Percentiles rank a stretch among this genome's conserved stretches.
phyloP scores from a whole-genome alignment of 2,329 filamentous ascomycete genomes.

The Zymoseptoria pseudotritici region DNA sequence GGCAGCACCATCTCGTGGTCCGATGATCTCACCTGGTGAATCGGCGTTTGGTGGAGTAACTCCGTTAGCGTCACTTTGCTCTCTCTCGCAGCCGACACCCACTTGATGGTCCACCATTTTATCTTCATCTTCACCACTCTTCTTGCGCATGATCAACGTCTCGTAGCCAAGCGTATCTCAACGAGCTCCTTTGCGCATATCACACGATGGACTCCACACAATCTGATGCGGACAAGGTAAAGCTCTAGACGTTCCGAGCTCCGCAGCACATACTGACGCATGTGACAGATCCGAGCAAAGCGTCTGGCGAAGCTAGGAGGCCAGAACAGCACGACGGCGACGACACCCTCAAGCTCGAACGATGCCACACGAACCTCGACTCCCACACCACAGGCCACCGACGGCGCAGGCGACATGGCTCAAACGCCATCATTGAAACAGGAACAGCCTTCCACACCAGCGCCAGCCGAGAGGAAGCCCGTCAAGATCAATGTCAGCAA shows the following conservation, averaged over 20 bases:
- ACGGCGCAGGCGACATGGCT: conserved; percentile 8
- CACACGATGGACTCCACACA: conserved; percentile 24
- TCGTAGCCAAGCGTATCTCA: background rate
- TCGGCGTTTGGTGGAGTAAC: background rate
- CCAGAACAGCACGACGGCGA: conserved; percentile 19
- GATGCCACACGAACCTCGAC: conserved; percentile 2
- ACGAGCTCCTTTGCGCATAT: background rate
- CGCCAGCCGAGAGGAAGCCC: conserved; percentile 18
- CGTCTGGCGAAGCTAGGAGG: conserved; percentile 56
- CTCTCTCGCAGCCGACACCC: background rate
- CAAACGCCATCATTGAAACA: conserved; percentile 3
- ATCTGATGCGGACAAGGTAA: conserved; percentile 45
- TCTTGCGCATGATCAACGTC: background rate
- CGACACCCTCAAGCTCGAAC: conserved; percentile 8
- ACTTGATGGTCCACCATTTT: background rate
- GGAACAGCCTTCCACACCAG: background rate
- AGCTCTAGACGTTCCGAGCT: background rate
- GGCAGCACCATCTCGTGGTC: too few species aligned
- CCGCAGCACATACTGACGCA: conserved; percentile 9
- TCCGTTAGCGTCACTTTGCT: background rate
- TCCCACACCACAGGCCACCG: conserved; percentile 2
- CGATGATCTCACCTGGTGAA: too few species aligned
- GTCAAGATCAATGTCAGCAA: conserved; percentile 27
- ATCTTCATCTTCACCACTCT: background rate
- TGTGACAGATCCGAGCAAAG: conserved; percentile 56